These are phyloP conservation scores for Ogataea zsoltii DNA, from an alignment of 805 yeast species.

Conservation along the genomic window DNA sequence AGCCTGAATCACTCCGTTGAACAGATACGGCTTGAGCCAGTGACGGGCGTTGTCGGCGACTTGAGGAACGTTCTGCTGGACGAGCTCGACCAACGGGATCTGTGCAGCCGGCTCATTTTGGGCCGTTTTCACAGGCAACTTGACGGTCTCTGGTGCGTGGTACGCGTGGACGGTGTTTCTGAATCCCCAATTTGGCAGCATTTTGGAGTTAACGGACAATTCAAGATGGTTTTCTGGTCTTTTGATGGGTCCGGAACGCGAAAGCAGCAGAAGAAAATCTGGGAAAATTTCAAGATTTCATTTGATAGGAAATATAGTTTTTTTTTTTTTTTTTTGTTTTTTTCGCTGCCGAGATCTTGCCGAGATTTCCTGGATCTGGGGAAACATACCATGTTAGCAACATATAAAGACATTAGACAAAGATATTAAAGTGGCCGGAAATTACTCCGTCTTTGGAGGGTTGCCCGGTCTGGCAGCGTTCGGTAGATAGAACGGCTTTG, in stretches of 20 bases:
- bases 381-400: not conserved
- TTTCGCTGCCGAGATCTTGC: slow-evolving; percentile 3
- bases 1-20: slow-evolving; percentile 52
- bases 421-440: not conserved
- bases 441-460: slow-evolving; percentile 9
- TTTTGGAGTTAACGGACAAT: not conserved
- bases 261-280: too few relatives aligned
- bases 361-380: not conserved
- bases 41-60: slow-evolving; percentile 39
- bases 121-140: slow-evolving; percentile 25
- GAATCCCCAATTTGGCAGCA: slow-evolving; percentile 34
- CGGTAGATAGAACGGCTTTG: slow-evolving; percentile 52
- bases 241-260: too few relatives aligned
- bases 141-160: slow-evolving; percentile 26
- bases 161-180: slow-evolving; percentile 31
- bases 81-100: slow-evolving; percentile 35
- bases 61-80: slow-evolving; percentile 42
- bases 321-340: too few relatives aligned
- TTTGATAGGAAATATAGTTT: too few relatives aligned
- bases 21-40: slow-evolving; percentile 45
- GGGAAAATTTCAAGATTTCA: not conserved
- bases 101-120: not conserved
- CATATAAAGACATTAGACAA: not conserved
- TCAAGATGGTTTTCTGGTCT: too few relatives aligned
- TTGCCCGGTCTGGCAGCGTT: slow-evolving; percentile 33